A percentile compares a stretch with the other conserved stretches of the same genome.
phyloP scores from a whole-genome alignment of 2,329 filamentous ascomycete species.

The Colletotrichum sp. region DNA sequence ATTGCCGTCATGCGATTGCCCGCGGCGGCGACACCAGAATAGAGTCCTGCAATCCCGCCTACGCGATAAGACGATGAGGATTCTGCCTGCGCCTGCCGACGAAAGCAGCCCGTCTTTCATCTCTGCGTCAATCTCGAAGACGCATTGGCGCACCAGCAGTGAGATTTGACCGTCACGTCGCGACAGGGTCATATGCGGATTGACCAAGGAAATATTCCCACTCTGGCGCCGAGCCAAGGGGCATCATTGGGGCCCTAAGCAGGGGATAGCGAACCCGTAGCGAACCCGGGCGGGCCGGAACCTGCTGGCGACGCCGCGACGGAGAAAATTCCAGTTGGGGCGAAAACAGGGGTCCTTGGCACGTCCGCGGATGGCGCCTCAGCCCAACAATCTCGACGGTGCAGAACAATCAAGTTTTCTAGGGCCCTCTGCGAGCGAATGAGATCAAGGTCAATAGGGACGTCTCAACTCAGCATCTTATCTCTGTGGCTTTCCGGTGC shows the following conservation, averaged over 20 bases:
- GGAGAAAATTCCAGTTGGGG: background rate
- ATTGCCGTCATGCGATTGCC: background rate
- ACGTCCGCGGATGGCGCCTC: background rate
- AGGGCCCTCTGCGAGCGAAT: background rate
- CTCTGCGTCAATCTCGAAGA: background rate
- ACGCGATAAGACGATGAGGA: background rate
- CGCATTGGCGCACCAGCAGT: background rate
- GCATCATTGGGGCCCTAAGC: background rate
- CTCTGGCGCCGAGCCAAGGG: constrained; percentile 3
- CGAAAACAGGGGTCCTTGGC: background rate
- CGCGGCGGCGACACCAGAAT: background rate
- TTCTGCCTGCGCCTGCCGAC: background rate
- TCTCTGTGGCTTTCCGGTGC: background rate
- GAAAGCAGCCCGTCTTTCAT: background rate
- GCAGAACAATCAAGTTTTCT: background rate
- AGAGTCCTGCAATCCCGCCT: background rate
- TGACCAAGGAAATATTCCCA: background rate
- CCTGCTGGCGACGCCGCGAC: constrained; percentile 3
- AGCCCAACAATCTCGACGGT: background rate
- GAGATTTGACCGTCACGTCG: background rate
- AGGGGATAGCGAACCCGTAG: background rate
- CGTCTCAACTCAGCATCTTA: background rate
- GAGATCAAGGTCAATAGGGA: background rate
- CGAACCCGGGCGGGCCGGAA: constrained; percentile 8
- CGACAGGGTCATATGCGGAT: background rate